Conservation (phyloP, 495 filamentous ascomycete genomes). For the Penicillium ucsense region DNA sequence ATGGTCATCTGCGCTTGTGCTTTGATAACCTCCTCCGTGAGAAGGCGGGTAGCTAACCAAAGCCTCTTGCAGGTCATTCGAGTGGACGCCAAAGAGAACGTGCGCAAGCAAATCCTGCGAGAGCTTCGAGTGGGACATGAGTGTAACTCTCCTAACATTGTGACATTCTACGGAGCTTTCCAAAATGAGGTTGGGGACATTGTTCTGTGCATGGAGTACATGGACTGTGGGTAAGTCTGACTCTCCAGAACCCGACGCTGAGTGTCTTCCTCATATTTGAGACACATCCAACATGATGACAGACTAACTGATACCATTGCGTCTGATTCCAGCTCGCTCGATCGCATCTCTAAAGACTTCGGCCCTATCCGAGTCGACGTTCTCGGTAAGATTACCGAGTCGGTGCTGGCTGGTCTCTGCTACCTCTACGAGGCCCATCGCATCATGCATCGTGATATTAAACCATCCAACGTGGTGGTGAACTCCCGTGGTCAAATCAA, state of each 20-base stretch:
- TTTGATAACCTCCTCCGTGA: background rate
- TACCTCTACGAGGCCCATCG: slow-evolving; percentile 91
- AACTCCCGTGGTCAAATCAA: slow-evolving; percentile 93
- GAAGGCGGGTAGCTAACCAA: too few relatives aligned
- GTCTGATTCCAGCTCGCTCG: slow-evolving; percentile 58
- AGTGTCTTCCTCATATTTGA: too few relatives aligned
- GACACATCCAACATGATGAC: too few relatives aligned
- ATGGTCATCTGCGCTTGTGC: background rate
- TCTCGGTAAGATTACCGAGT: slow-evolving; percentile 96
- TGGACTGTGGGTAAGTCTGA: slow-evolving; percentile 84
- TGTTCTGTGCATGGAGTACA: slow-evolving; percentile 99
- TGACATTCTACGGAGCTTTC: slow-evolving; percentile 95
- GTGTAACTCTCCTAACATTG: slow-evolving; percentile 91
- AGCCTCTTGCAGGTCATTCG: slow-evolving; percentile 68
- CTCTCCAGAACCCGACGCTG: too few relatives aligned
- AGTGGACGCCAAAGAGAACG: slow-evolving; percentile 93
- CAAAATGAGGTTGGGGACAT: slow-evolving; percentile 93
- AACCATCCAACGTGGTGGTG: slow-evolving; percentile 92
- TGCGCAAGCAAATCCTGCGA: slow-evolving; percentile 89
- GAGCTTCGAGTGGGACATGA: slow-evolving; percentile 98
- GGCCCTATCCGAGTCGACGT: slow-evolving; percentile 97
- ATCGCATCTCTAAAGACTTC: slow-evolving; percentile 86
- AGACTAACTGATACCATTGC: too few relatives aligned
- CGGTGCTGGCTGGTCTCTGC: slow-evolving; percentile 84
- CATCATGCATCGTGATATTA: slow-evolving; percentile 98